These are phyloP conservation scores for Yamadazyma dendronema DNA, from an alignment of 1,139 yeast species.

Conservation along the genomic window DNA sequence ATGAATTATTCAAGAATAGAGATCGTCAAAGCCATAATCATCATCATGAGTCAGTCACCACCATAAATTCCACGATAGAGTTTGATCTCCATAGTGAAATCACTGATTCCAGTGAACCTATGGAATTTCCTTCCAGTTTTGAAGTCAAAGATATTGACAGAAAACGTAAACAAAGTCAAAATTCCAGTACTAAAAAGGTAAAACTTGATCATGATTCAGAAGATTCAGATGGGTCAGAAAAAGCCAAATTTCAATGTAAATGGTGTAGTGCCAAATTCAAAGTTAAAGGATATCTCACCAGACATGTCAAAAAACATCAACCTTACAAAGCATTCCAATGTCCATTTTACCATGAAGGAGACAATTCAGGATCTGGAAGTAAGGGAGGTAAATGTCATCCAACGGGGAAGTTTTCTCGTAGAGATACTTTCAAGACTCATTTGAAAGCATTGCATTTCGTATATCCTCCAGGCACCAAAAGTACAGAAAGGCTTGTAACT, in stretches of 20 bases:
- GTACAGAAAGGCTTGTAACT: conserved; percentile 39
- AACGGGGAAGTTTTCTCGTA: conserved; percentile 57
- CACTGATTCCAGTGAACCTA: conserved; percentile 7
- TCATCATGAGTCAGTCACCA: background rate
- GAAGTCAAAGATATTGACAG: conserved; percentile 1
- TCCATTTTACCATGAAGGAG: conserved; percentile 46
- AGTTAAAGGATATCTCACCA: conserved; percentile 56
- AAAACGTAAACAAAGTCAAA: conserved; percentile 1
- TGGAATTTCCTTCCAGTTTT: conserved; percentile 3
- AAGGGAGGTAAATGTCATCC: conserved; percentile 54
- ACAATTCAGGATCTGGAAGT: background rate
- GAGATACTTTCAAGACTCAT: conserved; percentile 60
- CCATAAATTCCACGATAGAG: conserved; percentile 1
- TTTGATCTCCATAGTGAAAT: conserved; percentile 8
- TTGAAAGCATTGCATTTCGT: conserved; percentile 57
- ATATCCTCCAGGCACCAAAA: conserved; percentile 58
- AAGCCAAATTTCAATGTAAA: conserved; percentile 28
- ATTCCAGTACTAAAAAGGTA: background rate
- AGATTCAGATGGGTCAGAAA: conserved; percentile 1
- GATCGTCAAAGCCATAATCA: background rate
- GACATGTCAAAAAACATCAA: conserved; percentile 55
- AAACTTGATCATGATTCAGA: background rate
- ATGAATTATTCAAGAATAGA: conserved; percentile 58
- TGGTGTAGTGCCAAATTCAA: conserved; percentile 49
- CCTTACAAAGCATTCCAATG: conserved; percentile 51